Percentiles rank a stretch among this genome's conserved stretches.
Conservation (phyloP, 345 rosid species). For the Passiflora organensis region DNA sequence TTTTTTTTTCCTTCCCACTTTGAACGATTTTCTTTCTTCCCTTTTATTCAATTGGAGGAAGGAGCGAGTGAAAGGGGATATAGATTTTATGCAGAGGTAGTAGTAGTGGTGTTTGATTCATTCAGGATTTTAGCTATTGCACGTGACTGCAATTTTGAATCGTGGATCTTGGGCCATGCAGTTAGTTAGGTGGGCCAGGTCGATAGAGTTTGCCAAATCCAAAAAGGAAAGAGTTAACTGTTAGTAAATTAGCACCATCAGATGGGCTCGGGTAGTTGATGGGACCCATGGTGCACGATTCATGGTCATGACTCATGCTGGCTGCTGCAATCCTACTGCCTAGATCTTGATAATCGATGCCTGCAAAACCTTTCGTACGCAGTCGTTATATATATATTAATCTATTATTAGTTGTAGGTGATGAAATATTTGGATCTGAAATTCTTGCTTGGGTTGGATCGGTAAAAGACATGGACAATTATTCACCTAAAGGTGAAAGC, state of each 20-base stretch:
- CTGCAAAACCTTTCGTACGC: too few relatives aligned
- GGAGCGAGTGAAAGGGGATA: neutral
- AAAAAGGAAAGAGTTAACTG: constrained; percentile 24
- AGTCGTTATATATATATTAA: too few relatives aligned
- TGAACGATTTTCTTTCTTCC: neutral
- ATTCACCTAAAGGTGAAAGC: too few relatives aligned
- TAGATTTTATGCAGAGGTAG: too few relatives aligned
- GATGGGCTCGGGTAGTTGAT: constrained; percentile 1
- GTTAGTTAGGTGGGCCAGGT: constrained; percentile 33
- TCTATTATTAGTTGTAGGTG: too few relatives aligned
- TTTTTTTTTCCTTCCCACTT: constrained; percentile 9
- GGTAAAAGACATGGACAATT: too few relatives aligned
- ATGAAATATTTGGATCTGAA: too few relatives aligned
- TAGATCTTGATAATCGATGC: too few relatives aligned
- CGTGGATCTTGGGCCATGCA: constrained; percentile 38
- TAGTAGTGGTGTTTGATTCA: too few relatives aligned
- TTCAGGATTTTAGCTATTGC: constrained; percentile 23
- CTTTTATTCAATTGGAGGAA: neutral
- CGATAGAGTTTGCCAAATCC: constrained; percentile 12
- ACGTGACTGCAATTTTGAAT: constrained; percentile 34
- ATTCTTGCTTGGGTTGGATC: too few relatives aligned
- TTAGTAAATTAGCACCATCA: constrained; percentile 23
- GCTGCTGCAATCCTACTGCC: too few relatives aligned
- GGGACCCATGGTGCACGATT: constrained; percentile 31
- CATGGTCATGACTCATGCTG: constrained; percentile 16